Evolutionary conservation across 768 basidiomycete species (phyloP), one percentile per base, ranked within the genome.

Genomic region (Tulasnella sp.): DNA sequence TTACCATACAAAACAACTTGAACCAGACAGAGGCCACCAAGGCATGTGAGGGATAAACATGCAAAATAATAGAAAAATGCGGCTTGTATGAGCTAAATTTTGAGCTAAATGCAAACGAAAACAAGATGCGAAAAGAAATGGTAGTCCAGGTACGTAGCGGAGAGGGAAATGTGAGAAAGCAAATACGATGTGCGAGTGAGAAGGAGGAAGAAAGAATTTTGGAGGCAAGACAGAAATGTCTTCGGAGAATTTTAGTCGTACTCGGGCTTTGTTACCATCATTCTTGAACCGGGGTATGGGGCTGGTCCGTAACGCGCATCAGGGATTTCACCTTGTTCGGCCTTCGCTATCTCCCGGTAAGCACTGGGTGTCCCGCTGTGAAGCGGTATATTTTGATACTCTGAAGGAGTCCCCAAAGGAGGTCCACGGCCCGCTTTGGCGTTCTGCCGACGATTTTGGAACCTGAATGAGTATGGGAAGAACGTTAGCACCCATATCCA

Each of bases 391-490:
- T 72, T 12, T 40, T 58, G 73, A 58, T n/a, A 58, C 25, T 74
- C 52, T 19, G 73, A 12, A 3, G 73, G 73, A 2, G 73, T 37
- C 14, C 49, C 37, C 19, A 37, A 29, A 19, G 75, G 69, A 34
- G 38, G 67, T 70, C 40, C 64, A 70, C 75, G 75, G 2, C 75
- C 69, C 1, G 67, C 67, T 71, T 71, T 76, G 25, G 75, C 75
- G 75, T 76, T 76, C 67, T 76, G 75, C 15, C 75, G 75, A 67
- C 75, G 75, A 49, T 76, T 76, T 36, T 76, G 75, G 31, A 76
- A 76, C 75, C 75, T 76, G n/a, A 5, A 69, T n/a, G 22, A 45
- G 38, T 3, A 58, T 17, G 54, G 2, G 37, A 34, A 17, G 42
- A 76, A 40, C n/a, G 67, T 68, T n/a, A 70, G 75, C 22, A 29